Evolutionary conservation across 1,284 basidiomycete genomes (phyloP).

Genomic region (Sanguinoderma infundibulare): DNA sequence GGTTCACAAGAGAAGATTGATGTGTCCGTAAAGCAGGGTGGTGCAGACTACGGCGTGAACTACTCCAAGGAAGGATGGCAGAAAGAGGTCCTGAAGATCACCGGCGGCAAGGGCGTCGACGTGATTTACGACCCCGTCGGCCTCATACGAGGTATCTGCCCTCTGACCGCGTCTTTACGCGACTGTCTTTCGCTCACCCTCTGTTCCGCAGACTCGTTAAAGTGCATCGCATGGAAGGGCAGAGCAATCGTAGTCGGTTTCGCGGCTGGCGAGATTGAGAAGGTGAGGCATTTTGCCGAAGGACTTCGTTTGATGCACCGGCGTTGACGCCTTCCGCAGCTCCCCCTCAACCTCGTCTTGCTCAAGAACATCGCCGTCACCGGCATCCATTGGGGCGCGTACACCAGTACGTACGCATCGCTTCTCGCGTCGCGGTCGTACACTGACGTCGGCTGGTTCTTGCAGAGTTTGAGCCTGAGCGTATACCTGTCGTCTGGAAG

Average conservation of each 20-base stretch:
- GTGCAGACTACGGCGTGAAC: conserved; percentile 72
- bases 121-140: conserved; percentile 93
- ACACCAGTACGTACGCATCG: conserved; percentile 52
- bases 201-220: conserved; percentile 72
- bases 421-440: not conserved
- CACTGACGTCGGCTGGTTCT: conserved; percentile 3
- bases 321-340: conserved; percentile 41
- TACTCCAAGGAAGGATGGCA: conserved; percentile 76
- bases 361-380: conserved; percentile 86
- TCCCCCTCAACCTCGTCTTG: conserved; percentile 87
- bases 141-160: conserved; percentile 58
- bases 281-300: conserved; percentile 56
- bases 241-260: conserved; percentile 92
- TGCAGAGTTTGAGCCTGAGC: conserved; percentile 70
- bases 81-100: conserved; percentile 74
- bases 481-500: conserved; percentile 74
- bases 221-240: conserved; percentile 95
- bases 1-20: conserved; percentile 73
- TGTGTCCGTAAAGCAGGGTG: conserved; percentile 68
- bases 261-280: conserved; percentile 88
- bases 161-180: conserved; percentile 6
- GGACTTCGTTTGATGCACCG: not conserved
- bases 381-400: conserved; percentile 90
- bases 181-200: conserved; percentile 18
- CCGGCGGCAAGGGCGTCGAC: conserved; percentile 83